Conservation (phyloP, 2,329 filamentous ascomycete genomes). For the Fusarium marasasianum region DNA sequence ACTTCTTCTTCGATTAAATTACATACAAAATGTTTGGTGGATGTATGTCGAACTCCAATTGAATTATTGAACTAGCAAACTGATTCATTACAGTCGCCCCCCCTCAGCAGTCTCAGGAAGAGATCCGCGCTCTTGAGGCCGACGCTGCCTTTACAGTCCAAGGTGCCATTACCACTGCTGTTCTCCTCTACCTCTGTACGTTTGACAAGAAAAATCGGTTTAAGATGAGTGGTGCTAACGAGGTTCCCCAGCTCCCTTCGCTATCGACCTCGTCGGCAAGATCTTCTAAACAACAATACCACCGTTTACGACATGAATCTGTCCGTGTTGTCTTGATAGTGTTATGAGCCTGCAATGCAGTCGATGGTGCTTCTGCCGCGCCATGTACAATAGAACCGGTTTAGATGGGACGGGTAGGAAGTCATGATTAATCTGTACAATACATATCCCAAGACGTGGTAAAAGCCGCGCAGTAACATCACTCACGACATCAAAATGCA, state of each 20-base stretch:
- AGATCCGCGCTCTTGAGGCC: conserved; percentile 75
- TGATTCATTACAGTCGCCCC: conserved; percentile 64
- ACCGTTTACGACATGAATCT: neutral
- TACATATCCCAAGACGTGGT: conserved; percentile 28
- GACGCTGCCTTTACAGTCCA: conserved; percentile 75
- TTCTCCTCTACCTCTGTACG: conserved; percentile 82
- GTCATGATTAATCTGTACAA: conserved; percentile 41
- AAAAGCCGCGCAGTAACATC: conserved; percentile 28
- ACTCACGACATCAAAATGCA: conserved; percentile 13
- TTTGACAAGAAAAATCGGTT: neutral
- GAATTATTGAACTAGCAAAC: neutral
- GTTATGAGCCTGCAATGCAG: conserved; percentile 12
- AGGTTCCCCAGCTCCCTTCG: conserved; percentile 61
- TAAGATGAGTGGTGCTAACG: conserved; percentile 2
- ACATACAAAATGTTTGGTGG: conserved; percentile 68
- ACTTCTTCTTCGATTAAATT: neutral
- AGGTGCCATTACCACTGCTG: conserved; percentile 70
- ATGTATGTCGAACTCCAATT: conserved; percentile 55
- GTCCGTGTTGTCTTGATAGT: conserved; percentile 6
- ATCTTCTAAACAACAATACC: conserved; percentile 49
- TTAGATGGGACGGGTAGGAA: conserved; percentile 33
- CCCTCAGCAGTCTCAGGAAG: conserved; percentile 74
- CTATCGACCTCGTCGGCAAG: conserved; percentile 62
- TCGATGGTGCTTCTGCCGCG: conserved; percentile 13
- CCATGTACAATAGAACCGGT: conserved; percentile 40